A percentile compares a stretch with the other conserved stretches of the same genome.
phyloP scores from a whole-genome alignment of 2,329 filamentous ascomycete species.

The Clarireedia hainanense region DNA sequence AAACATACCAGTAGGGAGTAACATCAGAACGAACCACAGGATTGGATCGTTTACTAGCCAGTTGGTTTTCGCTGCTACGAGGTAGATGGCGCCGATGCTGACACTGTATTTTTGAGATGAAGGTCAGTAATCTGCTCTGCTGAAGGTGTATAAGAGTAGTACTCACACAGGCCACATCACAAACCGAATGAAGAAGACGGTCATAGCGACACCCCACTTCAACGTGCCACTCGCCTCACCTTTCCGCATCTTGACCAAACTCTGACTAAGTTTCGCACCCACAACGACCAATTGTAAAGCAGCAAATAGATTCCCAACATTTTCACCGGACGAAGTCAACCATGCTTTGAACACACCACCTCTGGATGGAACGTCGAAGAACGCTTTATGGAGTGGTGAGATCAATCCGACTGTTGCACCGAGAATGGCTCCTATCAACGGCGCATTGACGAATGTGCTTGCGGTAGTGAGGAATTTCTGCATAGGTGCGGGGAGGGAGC shows the following conservation, averaged over 20 bases:
- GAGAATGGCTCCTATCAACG: constrained; percentile 50
- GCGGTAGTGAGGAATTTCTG: constrained; percentile 22
- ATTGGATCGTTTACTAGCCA: constrained; percentile 51
- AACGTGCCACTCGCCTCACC: constrained; percentile 32
- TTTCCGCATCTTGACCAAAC: constrained; percentile 38
- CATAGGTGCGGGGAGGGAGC: constrained; percentile 17
- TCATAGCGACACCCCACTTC: constrained; percentile 40
- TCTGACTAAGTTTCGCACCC: constrained; percentile 53
- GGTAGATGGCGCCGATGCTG: constrained; percentile 47
- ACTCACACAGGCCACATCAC: constrained; percentile 46
- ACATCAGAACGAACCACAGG: constrained; percentile 53
- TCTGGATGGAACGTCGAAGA: constrained; percentile 48
- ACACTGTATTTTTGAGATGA: constrained; percentile 17
- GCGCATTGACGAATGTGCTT: constrained; percentile 50
- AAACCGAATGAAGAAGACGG: constrained; percentile 48
- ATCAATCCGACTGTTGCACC: constrained; percentile 53
- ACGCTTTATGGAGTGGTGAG: constrained; percentile 49
- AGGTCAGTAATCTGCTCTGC: no score
- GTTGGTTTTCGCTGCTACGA: constrained; percentile 42
- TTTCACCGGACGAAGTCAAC: constrained; percentile 53
- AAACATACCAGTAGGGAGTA: constrained; percentile 34
- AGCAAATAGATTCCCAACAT: constrained; percentile 56
- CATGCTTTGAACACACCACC: constrained; percentile 60
- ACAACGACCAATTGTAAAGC: constrained; percentile 58
- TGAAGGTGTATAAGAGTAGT: no score